These are phyloP conservation scores for Gomphus bonarii DNA, from an alignment of 1,284 basidiomycete species.

Conservation along the genomic window DNA sequence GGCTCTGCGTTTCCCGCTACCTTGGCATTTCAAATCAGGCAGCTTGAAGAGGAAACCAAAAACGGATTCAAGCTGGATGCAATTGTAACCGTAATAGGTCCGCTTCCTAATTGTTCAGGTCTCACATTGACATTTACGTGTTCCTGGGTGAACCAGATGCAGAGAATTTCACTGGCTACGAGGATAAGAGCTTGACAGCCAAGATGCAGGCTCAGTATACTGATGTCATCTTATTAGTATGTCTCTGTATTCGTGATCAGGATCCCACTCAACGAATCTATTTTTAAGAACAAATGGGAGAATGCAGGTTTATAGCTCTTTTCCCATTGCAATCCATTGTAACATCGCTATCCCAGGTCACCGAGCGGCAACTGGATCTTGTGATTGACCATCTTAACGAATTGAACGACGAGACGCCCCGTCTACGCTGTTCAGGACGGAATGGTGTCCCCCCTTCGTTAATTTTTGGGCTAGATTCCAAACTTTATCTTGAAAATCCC, in stretches of 20 bases:
- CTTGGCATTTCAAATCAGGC: conserved; percentile 83
- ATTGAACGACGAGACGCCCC: conserved; percentile 81
- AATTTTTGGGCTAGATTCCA: conserved; percentile 78
- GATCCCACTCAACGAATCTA: background rate
- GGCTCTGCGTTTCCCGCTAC: conserved; percentile 88
- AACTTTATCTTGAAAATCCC: conserved; percentile 45
- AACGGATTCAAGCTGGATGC: conserved; percentile 77
- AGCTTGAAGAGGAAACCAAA: conserved; percentile 68
- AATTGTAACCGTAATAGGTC: conserved; percentile 69
- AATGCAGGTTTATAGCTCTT: conserved; percentile 24
- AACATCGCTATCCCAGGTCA: conserved; percentile 23
- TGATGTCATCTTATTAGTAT: conserved; percentile 74
- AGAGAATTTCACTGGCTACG: conserved; percentile 83
- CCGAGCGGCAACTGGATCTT: conserved; percentile 66
- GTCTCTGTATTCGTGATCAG: conserved; percentile 19
- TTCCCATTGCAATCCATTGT: background rate
- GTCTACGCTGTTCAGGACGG: conserved; percentile 58
- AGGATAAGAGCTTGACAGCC: conserved; percentile 81
- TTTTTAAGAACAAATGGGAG: conserved; percentile 70
- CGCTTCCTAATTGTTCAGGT: background rate
- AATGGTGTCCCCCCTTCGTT: conserved; percentile 62
- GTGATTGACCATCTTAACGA: conserved; percentile 83
- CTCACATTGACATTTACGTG: background rate
- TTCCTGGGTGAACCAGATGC: conserved; percentile 38
- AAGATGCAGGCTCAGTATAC: conserved; percentile 92